A percentile compares a stretch with the other conserved stretches of the same genome.
phyloP scores from a whole-genome alignment of 1,139 yeast genomes.

The Sporopachydermia cereana region DNA sequence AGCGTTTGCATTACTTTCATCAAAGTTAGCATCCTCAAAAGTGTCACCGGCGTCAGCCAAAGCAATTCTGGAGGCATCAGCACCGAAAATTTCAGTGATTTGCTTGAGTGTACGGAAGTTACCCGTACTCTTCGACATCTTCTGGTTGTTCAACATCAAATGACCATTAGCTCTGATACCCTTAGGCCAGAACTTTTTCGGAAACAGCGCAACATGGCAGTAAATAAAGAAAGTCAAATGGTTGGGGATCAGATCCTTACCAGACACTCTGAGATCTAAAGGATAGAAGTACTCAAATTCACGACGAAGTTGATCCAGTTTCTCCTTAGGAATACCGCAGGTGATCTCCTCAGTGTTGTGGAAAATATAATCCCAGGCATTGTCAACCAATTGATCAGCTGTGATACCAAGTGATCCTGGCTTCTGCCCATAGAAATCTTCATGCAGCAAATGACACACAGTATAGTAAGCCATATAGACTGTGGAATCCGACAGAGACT shows the following conservation, averaged over 20 bases:
- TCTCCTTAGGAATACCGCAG: slow-evolving; percentile 52
- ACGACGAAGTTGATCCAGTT: slow-evolving; percentile 68
- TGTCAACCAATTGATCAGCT: slow-evolving; percentile 84
- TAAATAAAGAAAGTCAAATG: slow-evolving; percentile 94
- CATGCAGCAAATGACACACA: slow-evolving; percentile 73
- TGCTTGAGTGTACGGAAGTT: slow-evolving; percentile 88
- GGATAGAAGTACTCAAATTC: slow-evolving; percentile 96
- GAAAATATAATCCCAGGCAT: slow-evolving; percentile 87
- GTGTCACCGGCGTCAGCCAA: slow-evolving; percentile 98
- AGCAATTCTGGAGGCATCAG: slow-evolving; percentile 96
- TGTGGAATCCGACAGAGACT: slow-evolving; percentile 92
- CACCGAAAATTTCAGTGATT: slow-evolving; percentile 81
- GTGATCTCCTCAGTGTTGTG: slow-evolving; percentile 50
- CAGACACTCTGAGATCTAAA: slow-evolving; percentile 81
- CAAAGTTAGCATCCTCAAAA: slow-evolving; percentile 96
- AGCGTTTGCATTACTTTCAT: slow-evolving; percentile 93
- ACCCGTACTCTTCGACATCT: slow-evolving; percentile 97
- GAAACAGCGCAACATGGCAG: slow-evolving; percentile 87
- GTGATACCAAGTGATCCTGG: slow-evolving; percentile 62
- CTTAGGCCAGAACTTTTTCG: slow-evolving; percentile 81
- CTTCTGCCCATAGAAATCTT: slow-evolving; percentile 73
- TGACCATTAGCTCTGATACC: slow-evolving; percentile 96
- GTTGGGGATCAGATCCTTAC: slow-evolving; percentile 95
- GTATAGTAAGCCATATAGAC: slow-evolving; percentile 95
- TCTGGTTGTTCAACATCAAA: slow-evolving; percentile 85